phyloP scores from a whole-genome alignment of 2,329 filamentous ascomycete genomes.

The Hypoxylon sp. region DNA sequence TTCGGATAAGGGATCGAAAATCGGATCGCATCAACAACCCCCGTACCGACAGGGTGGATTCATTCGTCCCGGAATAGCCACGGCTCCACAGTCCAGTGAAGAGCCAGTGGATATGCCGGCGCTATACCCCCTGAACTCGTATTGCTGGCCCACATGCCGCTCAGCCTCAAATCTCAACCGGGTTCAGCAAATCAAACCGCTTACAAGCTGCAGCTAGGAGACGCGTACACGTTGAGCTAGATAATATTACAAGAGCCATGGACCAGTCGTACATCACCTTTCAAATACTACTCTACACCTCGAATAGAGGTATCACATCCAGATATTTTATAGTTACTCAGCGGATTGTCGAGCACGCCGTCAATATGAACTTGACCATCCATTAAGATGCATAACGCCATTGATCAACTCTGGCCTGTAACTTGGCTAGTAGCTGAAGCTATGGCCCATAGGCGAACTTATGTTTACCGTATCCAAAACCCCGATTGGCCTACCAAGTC shows the following conservation, averaged over 20 bases:
- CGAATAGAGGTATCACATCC: neutral
- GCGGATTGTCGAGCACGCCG: too few species aligned
- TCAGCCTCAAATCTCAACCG: slow-evolving; percentile 42
- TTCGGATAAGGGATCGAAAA: slow-evolving; percentile 45
- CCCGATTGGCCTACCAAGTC: slow-evolving; percentile 10
- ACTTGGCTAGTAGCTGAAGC: slow-evolving; percentile 1
- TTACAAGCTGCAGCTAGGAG: slow-evolving; percentile 21
- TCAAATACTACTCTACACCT: neutral
- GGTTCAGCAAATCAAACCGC: slow-evolving; percentile 25
- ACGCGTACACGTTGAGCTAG: slow-evolving; percentile 15
- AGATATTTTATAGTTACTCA: neutral
- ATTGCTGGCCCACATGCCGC: slow-evolving; percentile 39
- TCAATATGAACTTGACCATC: neutral
- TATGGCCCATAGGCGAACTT: slow-evolving; percentile 7
- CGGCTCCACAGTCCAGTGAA: slow-evolving; percentile 28
- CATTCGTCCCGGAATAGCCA: slow-evolving; percentile 36
- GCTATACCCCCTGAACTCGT: slow-evolving; percentile 40
- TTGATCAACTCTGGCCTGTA: slow-evolving; percentile 3
- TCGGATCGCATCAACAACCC: slow-evolving; percentile 40
- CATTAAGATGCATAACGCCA: neutral
- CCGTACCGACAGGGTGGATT: slow-evolving; percentile 31
- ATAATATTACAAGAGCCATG: neutral
- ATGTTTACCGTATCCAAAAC: neutral
- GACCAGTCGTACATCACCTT: neutral
- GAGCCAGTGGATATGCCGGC: slow-evolving; percentile 33